Percentiles rank a stretch among this genome's conserved stretches.
phyloP scores from a whole-genome alignment of 495 filamentous ascomycete species.

The Sordaria brevicollis region DNA sequence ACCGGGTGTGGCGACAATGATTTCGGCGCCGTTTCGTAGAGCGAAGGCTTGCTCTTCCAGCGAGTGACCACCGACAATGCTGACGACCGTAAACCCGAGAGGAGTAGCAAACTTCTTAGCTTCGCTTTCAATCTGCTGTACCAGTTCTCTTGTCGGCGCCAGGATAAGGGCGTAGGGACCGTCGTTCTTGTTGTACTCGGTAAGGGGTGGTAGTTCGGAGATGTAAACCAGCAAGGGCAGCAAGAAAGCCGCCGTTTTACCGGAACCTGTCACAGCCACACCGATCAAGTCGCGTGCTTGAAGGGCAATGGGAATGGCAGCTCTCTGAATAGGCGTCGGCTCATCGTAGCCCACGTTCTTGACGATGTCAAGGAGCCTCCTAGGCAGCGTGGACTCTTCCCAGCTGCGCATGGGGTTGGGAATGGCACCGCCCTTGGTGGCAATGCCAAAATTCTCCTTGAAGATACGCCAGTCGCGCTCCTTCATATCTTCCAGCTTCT shows the following conservation, averaged over 20 bases:
- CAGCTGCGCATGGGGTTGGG: conserved; percentile 96
- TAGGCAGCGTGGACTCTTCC: conserved; percentile 75
- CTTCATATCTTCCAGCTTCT: conserved; percentile 89
- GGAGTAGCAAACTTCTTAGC: conserved; percentile 88
- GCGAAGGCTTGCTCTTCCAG: conserved; percentile 92
- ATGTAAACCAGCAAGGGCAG: conserved; percentile 96
- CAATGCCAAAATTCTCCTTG: conserved; percentile 98
- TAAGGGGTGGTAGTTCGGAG: conserved; percentile 74
- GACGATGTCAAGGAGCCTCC: conserved; percentile 72
- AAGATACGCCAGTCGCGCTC: conserved; percentile 99
- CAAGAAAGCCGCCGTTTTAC: conserved; percentile 95
- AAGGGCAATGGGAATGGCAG: conserved; percentile 89
- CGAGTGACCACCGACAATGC: conserved; percentile 93
- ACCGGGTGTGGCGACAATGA: conserved; percentile 96
- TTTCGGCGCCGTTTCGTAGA: conserved; percentile 90
- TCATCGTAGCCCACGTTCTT: conserved; percentile 84
- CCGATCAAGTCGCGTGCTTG: conserved; percentile 92
- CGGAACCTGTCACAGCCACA: conserved; percentile 96
- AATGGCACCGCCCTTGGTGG: conserved; percentile 78
- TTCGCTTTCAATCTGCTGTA: conserved; percentile 94
- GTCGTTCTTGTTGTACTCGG: conserved; percentile 85
- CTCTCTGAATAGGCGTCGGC: conserved; percentile 84
- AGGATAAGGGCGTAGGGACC: conserved; percentile 95
- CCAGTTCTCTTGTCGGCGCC: conserved; percentile 95
- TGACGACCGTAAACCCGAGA: conserved; percentile 89